These are phyloP conservation scores for Podospora bellae-mahoneyi DNA, from an alignment of 495 filamentous ascomycete genomes.

Conservation along the genomic window DNA sequence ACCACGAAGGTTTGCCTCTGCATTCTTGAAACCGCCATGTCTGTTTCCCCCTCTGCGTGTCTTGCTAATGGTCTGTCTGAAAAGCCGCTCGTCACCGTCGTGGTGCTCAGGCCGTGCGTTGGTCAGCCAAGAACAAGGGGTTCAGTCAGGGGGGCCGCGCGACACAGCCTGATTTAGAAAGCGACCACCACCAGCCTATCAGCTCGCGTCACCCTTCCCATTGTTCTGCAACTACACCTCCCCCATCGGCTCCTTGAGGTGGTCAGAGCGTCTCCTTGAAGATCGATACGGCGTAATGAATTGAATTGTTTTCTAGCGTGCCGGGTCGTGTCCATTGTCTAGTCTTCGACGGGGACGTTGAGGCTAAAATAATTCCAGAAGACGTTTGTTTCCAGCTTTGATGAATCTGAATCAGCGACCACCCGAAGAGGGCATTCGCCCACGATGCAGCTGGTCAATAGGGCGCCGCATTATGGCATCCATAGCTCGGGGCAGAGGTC, in stretches of 20 bases:
- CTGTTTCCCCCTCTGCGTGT: neutral
- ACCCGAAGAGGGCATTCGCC: neutral
- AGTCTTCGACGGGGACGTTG: neutral
- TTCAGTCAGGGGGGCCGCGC: constrained; percentile 13
- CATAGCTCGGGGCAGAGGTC: neutral
- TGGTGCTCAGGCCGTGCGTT: constrained; percentile 5
- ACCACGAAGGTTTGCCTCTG: neutral
- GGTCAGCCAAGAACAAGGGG: constrained; percentile 8
- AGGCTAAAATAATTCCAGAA: constrained; percentile 6
- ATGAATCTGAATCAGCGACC: constrained; percentile 6
- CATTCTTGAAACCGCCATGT: constrained; percentile 4
- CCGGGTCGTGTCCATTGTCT: neutral
- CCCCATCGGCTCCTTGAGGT: constrained; percentile 16
- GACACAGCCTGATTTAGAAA: constrained; percentile 24
- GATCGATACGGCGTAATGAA: neutral
- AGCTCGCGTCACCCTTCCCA: constrained; percentile 20
- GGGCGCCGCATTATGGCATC: constrained; percentile 17
- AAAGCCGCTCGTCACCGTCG: neutral
- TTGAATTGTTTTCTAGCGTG: neutral
- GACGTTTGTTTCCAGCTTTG: neutral
- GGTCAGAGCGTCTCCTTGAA: constrained; percentile 7
- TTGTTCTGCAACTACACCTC: neutral
- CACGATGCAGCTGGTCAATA: neutral
- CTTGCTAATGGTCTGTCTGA: neutral
- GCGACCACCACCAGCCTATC: constrained; percentile 21